A percentile compares a stretch with the other conserved stretches of the same genome.
These are phyloP conservation scores for Coemansia sp. DNA, from an alignment of 192 early-diverging fungal species.

Conservation along the genomic window DNA sequence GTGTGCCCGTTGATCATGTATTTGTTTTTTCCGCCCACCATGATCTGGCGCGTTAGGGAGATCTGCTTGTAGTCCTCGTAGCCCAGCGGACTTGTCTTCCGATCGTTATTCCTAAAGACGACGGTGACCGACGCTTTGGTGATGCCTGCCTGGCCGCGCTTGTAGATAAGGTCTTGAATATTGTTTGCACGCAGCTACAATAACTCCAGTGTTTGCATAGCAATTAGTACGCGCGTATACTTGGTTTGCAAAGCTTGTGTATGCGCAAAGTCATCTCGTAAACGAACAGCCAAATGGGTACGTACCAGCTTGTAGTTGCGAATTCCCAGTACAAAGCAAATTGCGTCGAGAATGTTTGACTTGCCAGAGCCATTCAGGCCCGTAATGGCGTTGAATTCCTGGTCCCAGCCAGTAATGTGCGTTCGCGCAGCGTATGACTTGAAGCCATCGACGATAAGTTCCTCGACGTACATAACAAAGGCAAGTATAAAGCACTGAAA, in stretches of 20 bases:
- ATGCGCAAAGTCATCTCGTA: neutral
- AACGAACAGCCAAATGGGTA: neutral
- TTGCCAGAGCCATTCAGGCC: conserved; percentile 98
- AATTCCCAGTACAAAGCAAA: conserved; percentile 98
- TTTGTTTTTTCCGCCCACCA: conserved; percentile 91
- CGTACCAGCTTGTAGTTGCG: conserved; percentile 86
- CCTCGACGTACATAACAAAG: conserved; percentile 80
- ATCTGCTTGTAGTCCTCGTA: conserved; percentile 85
- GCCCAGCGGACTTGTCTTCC: conserved; percentile 80
- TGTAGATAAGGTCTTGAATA: conserved; percentile 97
- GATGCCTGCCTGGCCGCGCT: conserved; percentile 98
- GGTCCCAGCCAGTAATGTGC: conserved; percentile 97
- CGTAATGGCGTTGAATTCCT: conserved; percentile 97
- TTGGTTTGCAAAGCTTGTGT: neutral
- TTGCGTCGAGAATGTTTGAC: conserved; percentile 97
- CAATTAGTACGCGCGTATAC: neutral
- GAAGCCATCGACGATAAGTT: conserved; percentile 98
- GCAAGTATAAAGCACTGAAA: neutral
- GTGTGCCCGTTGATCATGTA: conserved; percentile 95
- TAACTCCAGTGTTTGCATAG: neutral
- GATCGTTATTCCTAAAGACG: conserved; percentile 92
- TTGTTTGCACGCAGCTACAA: conserved; percentile 82
- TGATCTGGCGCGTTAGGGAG: conserved; percentile 93
- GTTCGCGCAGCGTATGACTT: conserved; percentile 97
- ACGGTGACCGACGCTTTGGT: conserved; percentile 97